These are phyloP conservation scores for Penicillium aurantiogriseum DNA, from an alignment of 2,329 filamentous ascomycete genomes.

Conservation along the genomic window DNA sequence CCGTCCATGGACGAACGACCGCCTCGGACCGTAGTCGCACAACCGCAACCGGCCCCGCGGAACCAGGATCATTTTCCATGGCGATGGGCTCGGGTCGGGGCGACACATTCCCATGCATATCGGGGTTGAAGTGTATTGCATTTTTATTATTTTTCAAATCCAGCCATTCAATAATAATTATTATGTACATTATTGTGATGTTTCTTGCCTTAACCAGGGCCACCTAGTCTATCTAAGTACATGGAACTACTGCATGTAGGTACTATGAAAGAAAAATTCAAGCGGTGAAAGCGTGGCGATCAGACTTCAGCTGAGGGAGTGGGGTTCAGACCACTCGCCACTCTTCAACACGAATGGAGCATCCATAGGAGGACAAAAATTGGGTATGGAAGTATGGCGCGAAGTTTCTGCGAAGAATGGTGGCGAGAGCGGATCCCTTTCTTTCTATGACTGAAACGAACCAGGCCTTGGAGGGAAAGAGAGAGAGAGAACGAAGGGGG, in stretches of 20 bases:
- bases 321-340: constrained; percentile 22
- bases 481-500: constrained; percentile 15
- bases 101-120: constrained; percentile 13
- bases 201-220: not conserved
- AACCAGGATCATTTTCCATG: constrained; percentile 27
- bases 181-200: not conserved
- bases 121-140: not conserved
- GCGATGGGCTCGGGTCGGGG: constrained; percentile 28
- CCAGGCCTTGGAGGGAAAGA: not conserved
- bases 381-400: constrained; percentile 1
- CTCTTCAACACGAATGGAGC: constrained; percentile 16
- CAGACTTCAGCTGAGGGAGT: constrained; percentile 29
- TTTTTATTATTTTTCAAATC: not conserved
- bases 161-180: not conserved
- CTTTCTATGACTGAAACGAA: not conserved
- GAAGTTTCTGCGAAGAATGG: not conserved
- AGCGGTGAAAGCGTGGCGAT: constrained; percentile 28
- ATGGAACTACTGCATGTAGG: constrained; percentile 25
- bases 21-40: constrained; percentile 37
- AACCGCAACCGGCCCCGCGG: constrained; percentile 31
- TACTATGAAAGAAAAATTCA: constrained; percentile 10
- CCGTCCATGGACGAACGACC: constrained; percentile 24
- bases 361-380: constrained; percentile 3
- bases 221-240: constrained; percentile 22
- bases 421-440: constrained; percentile 20